Conservation (phyloP, 2,329 filamentous ascomycete species). For the Penicillium polonicum region DNA sequence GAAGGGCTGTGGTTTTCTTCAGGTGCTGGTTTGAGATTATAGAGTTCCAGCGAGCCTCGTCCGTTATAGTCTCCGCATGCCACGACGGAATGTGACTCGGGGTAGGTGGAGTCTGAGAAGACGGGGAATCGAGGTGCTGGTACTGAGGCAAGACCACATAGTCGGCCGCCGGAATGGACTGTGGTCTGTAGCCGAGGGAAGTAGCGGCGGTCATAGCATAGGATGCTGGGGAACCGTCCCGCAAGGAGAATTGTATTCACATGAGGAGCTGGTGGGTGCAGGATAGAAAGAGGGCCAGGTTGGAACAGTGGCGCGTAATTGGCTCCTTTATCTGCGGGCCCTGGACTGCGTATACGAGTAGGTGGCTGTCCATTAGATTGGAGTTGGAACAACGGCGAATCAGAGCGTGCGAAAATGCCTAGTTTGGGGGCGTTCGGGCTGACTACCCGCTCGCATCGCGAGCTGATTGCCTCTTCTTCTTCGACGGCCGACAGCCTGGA, state of each 20-base stretch:
- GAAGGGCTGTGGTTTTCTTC: conserved; percentile 30
- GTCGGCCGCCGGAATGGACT: conserved; percentile 77
- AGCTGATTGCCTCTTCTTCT: conserved; percentile 36
- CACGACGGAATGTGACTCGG: conserved; percentile 65
- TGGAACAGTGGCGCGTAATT: conserved; percentile 72
- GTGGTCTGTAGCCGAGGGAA: conserved; percentile 76
- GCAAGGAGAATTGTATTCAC: conserved; percentile 83
- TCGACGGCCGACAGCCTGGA: conserved; percentile 51
- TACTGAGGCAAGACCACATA: conserved; percentile 70
- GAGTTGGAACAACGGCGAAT: conserved; percentile 34
- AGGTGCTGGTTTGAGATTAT: conserved; percentile 45
- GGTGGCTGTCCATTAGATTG: conserved; percentile 37
- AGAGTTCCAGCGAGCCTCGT: conserved; percentile 87
- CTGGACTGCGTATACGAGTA: conserved; percentile 39
- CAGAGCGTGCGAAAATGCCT: conserved; percentile 32
- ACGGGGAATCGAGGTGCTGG: conserved; percentile 55
- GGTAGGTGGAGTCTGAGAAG: conserved; percentile 40
- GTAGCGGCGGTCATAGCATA: conserved; percentile 84
- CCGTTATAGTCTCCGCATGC: conserved; percentile 89
- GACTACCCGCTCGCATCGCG: conserved; percentile 34
- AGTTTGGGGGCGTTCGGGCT: conserved; percentile 29
- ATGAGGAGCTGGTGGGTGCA: conserved; percentile 67
- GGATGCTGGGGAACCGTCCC: conserved; percentile 81
- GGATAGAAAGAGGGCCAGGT: conserved; percentile 76
- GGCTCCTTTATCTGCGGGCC: conserved; percentile 35